Conservation (phyloP, 2,329 filamentous ascomycete genomes). For the Aspergillus arachidicola region DNA sequence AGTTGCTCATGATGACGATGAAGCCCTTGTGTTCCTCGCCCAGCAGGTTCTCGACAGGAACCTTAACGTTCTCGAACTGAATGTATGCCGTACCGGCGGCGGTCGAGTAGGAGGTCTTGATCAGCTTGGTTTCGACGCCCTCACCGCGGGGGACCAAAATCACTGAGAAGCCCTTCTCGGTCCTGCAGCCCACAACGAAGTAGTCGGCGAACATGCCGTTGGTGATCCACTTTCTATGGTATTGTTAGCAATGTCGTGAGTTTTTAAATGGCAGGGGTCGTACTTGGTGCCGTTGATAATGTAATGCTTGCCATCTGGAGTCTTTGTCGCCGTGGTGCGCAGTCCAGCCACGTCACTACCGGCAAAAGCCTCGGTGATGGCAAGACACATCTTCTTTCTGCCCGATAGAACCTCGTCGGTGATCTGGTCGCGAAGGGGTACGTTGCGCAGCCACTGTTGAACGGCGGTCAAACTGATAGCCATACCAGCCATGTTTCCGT, state of each 20-base stretch:
- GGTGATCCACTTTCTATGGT: constrained; percentile 82
- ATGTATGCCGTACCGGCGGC: constrained; percentile 77
- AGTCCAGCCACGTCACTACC: constrained; percentile 80
- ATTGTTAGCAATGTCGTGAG: constrained; percentile 5
- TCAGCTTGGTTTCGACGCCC: constrained; percentile 64
- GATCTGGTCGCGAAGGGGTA: constrained; percentile 66
- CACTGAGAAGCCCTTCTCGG: constrained; percentile 76
- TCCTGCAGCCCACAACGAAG: constrained; percentile 79
- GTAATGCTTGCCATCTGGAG: constrained; percentile 73
- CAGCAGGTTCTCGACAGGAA: constrained; percentile 75
- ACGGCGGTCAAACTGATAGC: constrained; percentile 79
- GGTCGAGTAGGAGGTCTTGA: constrained; percentile 72
- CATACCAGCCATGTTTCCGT: constrained; percentile 87
- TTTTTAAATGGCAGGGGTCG: constrained; percentile 2
- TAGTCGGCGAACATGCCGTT: constrained; percentile 81
- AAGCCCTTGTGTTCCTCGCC: constrained; percentile 86
- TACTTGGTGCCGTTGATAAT: constrained; percentile 52
- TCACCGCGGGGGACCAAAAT: constrained; percentile 74
- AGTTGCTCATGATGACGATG: constrained; percentile 80
- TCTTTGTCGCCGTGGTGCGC: constrained; percentile 76
- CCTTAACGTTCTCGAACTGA: constrained; percentile 84
- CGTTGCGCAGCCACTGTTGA: constrained; percentile 74
- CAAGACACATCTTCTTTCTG: constrained; percentile 85
- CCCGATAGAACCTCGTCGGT: constrained; percentile 74
- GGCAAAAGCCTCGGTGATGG: constrained; percentile 86